These are phyloP conservation scores for Rutstroemia sp. DNA, from an alignment of 2,329 filamentous ascomycete genomes.

Conservation along the genomic window DNA sequence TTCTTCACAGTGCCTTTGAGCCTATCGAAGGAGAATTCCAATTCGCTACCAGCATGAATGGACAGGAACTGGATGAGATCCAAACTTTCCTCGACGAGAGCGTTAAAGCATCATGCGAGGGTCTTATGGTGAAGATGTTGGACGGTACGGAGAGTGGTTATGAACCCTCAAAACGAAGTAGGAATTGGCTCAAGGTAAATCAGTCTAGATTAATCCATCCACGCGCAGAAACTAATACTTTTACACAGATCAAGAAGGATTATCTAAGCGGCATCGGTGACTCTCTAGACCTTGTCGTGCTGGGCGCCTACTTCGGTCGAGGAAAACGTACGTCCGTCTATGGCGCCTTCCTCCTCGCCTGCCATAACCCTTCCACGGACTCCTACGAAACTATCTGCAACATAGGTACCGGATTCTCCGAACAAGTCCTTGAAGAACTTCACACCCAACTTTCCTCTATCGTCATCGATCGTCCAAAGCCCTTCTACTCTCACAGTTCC, in stretches of 20 bases:
- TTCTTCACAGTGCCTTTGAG: conserved; percentile 65
- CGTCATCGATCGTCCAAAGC: conserved; percentile 84
- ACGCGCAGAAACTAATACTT: neutral
- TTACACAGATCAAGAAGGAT: conserved; percentile 83
- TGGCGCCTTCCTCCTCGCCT: conserved; percentile 90
- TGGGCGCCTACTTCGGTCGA: conserved; percentile 89
- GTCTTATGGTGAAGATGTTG: conserved; percentile 99
- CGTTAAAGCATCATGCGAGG: conserved; percentile 92
- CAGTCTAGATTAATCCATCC: neutral
- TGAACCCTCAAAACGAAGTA: conserved; percentile 89
- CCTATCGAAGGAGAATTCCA: conserved; percentile 84
- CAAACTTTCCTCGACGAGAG: conserved; percentile 88
- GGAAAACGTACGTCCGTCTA: conserved; percentile 95
- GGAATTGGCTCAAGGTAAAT: conserved; percentile 92
- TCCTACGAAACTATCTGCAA: conserved; percentile 96
- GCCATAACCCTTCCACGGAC: conserved; percentile 75
- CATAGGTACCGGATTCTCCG: conserved; percentile 94
- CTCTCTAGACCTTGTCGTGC: conserved; percentile 89
- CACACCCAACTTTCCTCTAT: conserved; percentile 68
- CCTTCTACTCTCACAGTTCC: conserved; percentile 82
- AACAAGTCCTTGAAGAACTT: conserved; percentile 84
- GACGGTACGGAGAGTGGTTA: conserved; percentile 90
- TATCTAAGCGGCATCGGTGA: conserved; percentile 92
- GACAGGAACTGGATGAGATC: conserved; percentile 86
- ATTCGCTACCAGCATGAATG: conserved; percentile 81